Percentiles rank a stretch among this genome's conserved stretches.
Evolutionary conservation across 768 basidiomycete species (phyloP).

Genomic region (Auricularia heimuer): DNA sequence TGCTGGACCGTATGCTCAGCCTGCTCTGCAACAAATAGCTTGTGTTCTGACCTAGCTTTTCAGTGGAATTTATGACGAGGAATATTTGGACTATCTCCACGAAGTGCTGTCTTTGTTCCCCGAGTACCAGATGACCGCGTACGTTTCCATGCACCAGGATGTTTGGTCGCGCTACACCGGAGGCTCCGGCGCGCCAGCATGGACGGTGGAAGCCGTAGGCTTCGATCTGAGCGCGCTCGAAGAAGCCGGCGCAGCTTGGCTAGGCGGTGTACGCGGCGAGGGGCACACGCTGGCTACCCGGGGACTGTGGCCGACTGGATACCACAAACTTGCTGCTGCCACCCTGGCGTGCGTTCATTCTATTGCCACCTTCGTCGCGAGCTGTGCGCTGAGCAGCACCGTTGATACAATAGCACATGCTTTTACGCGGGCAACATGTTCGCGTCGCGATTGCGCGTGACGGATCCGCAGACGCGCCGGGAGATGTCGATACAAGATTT

Average conservation of each 20-base stretch:
- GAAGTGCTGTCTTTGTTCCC: conserved; percentile 59
- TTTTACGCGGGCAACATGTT: conserved; percentile 92
- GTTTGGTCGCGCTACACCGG: conserved; percentile 94
- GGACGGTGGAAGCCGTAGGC: conserved; percentile 82
- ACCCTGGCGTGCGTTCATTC: conserved; percentile 55
- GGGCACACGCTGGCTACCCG: conserved; percentile 69
- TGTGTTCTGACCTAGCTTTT: not conserved
- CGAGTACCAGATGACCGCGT: conserved; percentile 60
- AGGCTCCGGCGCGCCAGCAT: conserved; percentile 92
- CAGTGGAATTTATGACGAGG: conserved; percentile 76
- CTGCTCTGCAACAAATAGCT: not conserved
- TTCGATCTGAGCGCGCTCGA: conserved; percentile 77
- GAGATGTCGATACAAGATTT: conserved; percentile 66
- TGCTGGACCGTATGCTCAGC: conserved; percentile 65
- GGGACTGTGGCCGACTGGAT: conserved; percentile 89
- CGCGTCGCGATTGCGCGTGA: conserved; percentile 59
- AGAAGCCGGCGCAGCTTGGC: conserved; percentile 78
- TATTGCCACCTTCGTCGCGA: conserved; percentile 1
- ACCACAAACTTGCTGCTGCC: conserved; percentile 84
- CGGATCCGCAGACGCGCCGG: conserved; percentile 32
- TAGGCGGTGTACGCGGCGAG: conserved; percentile 66
- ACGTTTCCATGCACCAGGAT: conserved; percentile 83
- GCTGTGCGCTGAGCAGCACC: not conserved
- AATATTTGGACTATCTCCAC: conserved; percentile 74
- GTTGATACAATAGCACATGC: conserved; percentile 47